phyloP scores from a whole-genome alignment of 345 rosid species.

The Ceriops decandra region DNA sequence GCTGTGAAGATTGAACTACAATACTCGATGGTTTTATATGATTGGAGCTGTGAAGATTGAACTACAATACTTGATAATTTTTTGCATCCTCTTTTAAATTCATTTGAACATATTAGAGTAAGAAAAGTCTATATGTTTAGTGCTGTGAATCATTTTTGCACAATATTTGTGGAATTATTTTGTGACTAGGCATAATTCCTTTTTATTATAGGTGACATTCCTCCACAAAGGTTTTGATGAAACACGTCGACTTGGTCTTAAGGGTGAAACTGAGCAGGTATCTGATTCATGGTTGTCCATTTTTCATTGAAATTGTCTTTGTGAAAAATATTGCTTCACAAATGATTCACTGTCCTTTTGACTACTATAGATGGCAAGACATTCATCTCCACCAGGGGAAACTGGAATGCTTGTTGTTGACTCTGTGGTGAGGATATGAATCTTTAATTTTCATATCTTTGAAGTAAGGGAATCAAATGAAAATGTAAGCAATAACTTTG shows the following conservation, averaged over 20 bases:
- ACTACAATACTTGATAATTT: no score
- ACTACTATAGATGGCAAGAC: conserved; percentile 65
- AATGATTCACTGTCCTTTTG: conserved; percentile 20
- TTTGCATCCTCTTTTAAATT: not conserved
- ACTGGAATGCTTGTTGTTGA: conserved; percentile 98
- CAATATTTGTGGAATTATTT: not conserved
- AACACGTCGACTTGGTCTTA: conserved; percentile 90
- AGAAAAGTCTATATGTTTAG: not conserved
- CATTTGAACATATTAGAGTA: not conserved
- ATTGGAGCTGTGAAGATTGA: no score
- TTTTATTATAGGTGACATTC: conserved; percentile 60
- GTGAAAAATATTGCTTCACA: conserved; percentile 12
- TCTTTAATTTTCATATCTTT: conserved; percentile 1
- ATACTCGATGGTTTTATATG: no score
- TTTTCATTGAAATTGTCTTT: conserved; percentile 8
- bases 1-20: no score
- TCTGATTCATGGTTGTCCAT: not conserved
- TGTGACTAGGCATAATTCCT: conserved; percentile 6
- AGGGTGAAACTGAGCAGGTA: conserved; percentile 87
- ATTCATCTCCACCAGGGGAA: conserved; percentile 71
- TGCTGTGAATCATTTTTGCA: not conserved
- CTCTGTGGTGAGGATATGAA: conserved; percentile 56
- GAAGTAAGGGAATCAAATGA: not conserved
- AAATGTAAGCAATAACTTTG: conserved; percentile 13
- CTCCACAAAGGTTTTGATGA: conserved; percentile 96